Evolutionary conservation across 2,329 filamentous ascomycete species (phyloP), one percentile per base, ranked within the genome.

Genomic region (Chrysosporium queenslandicum): DNA sequence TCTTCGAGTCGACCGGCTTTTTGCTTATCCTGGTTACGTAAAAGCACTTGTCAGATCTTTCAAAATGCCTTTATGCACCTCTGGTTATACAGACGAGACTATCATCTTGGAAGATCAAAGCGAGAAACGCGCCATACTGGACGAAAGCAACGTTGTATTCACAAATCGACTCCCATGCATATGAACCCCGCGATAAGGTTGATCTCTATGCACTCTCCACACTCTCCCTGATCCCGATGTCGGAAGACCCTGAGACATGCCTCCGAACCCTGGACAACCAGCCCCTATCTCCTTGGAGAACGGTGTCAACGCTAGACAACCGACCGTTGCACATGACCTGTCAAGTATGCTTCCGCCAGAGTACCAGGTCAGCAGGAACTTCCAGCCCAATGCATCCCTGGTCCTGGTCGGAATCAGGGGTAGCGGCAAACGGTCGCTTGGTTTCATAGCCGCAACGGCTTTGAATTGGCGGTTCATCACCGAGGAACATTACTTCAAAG

Each of bases 401-500:
- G 77, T 89, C 5, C 73, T 90, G 16, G 77, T 86, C 20, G 86
- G 86, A 1, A 81, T 87, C 52, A 80, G 83, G 12, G 86, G 85
- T 9, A 80, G 83, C 4, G 86, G 86, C 14, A 89, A 89, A 66
- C 85, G 84, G 1, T 87, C 83, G 1, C 71, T 90, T 9, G 86
- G 82, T 12, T 78, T 90, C 45, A 87, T 90, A 56, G 82, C 85
- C 4, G 85, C 85, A 0, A 81, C 82, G 6, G 83, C 83, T 46
- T 81, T 86, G 65, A 79, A 80, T 50, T 75, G 83, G 37, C 80
- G 80, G 50, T 74, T 89, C 2, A 71, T 89, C 50, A 85, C 89
- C 56, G 76, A 82, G 30, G 85, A 89, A 57, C 75, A 76, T 37
- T 75, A 77, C 43, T 90, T 91, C 58, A 76, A 82, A 39, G 78